These are phyloP conservation scores for Aspergillus saccharolyticus DNA, from an alignment of 495 filamentous ascomycete species.

Conservation along the genomic window DNA sequence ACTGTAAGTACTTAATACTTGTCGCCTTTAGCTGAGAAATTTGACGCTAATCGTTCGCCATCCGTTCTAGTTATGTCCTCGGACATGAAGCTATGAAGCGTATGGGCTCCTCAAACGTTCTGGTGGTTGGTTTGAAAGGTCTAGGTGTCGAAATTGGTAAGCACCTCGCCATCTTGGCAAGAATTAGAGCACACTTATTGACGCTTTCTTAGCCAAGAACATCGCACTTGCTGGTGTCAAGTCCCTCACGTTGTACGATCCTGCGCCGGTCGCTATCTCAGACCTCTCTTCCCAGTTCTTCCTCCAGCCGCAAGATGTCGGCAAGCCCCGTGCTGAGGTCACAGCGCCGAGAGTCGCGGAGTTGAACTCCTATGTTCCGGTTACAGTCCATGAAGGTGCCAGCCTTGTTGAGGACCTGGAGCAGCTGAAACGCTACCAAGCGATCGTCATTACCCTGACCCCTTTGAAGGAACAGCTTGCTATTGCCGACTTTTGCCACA, in stretches of 20 bases:
- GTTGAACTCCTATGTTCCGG: slow-evolving; percentile 93
- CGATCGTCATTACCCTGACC: slow-evolving; percentile 83
- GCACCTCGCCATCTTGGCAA: slow-evolving; percentile 14
- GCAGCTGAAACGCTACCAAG: slow-evolving; percentile 81
- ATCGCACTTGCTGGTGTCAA: slow-evolving; percentile 95
- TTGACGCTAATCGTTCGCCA: slow-evolving; percentile 11
- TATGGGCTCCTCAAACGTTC: slow-evolving; percentile 93
- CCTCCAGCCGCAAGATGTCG: slow-evolving; percentile 80
- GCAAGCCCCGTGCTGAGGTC: slow-evolving; percentile 80
- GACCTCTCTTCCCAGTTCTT: slow-evolving; percentile 98
- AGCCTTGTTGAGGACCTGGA: slow-evolving; percentile 65
- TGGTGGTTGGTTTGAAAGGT: slow-evolving; percentile 87
- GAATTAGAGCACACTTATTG: slow-evolving; percentile 7
- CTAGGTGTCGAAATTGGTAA: slow-evolving; percentile 90
- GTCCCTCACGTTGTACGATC: slow-evolving; percentile 80
- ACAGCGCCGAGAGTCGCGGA: slow-evolving; percentile 88
- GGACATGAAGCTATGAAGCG: slow-evolving; percentile 99
- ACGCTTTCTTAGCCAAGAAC: slow-evolving; percentile 71
- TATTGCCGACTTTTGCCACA: slow-evolving; percentile 88
- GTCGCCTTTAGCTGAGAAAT: neutral
- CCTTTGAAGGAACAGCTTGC: slow-evolving; percentile 70
- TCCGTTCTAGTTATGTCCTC: slow-evolving; percentile 65
- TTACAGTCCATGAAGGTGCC: slow-evolving; percentile 62
- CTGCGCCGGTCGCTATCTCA: slow-evolving; percentile 70
- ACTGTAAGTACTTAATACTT: slow-evolving; percentile 49